Base-by-base conservation (phyloP, 1,284 basidiomycete species). In the Trichosporon coremiiforme region DNA sequence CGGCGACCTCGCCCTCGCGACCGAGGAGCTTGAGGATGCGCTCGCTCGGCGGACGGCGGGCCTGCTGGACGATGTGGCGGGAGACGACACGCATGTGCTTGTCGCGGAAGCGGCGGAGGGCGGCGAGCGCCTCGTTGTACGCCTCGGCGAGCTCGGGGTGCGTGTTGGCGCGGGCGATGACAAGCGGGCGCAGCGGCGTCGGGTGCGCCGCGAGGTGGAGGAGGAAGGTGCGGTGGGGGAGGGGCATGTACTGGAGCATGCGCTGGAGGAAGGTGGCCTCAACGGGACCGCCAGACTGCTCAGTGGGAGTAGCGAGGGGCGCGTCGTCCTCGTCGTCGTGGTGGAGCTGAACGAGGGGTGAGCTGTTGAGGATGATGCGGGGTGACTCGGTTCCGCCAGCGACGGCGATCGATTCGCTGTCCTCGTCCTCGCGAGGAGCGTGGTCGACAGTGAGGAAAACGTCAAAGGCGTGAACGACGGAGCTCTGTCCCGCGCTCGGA, bases 181-280 rank as follows among this genome's bases (percentile, higher is more conserved):
- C 79, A 85, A 85, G 73, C 67, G 80, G 71, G 75, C 84, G 68
- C 88, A 89, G 69, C 89, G 85, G 12, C 86, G 90, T 62, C 86
- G 89, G 75, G 85, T 81, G 88, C 1, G 86, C 80, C n/a, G 86
- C 85, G 67, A 98, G 88, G 78, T 97, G 93, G 60, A 87, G 86
- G 47, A 98, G 87, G 85, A 98, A 98, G 20, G 88, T 86, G 57
- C 95, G 90, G 83, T 98, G 96, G 77, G 92, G 90, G 3, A 89
- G 88, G 0, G 95, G 94, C 94, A 97, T 97, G 85, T 95, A 96
- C 12, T 85, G 83, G 75, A 91, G 88, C 93, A 95, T 95, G 67
- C 91, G 88, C 50, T 88, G 86, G 64, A 95, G 87, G 82, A 94
- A 91, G 0, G 85, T 86, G 31, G 83, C 80, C 71, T 86, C 71